Conservation (phyloP, 1,139 yeast genomes). For the Protomyces pachydermus region DNA sequence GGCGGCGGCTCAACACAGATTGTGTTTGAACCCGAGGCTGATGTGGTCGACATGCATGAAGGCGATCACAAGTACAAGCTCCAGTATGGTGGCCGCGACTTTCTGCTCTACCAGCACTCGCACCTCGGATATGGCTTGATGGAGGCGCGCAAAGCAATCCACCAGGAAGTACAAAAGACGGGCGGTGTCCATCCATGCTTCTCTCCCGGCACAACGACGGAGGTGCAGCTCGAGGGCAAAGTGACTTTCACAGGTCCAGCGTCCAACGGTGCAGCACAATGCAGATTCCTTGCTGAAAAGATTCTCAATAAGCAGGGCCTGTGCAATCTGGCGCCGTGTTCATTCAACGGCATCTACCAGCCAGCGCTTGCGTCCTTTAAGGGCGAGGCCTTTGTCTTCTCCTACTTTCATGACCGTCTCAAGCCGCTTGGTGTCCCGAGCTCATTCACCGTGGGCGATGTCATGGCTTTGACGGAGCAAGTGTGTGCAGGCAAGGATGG, state of each 20-base stretch:
- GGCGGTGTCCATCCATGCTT: slow-evolving; percentile 69
- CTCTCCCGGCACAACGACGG: slow-evolving; percentile 63
- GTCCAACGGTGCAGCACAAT: slow-evolving; percentile 62
- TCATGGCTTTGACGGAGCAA: slow-evolving; percentile 69
- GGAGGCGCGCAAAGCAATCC: slow-evolving; percentile 84
- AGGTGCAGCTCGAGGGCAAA: slow-evolving; percentile 38
- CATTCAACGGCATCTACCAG: slow-evolving; percentile 95
- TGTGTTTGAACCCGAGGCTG: slow-evolving; percentile 84
- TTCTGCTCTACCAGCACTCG: slow-evolving; percentile 84
- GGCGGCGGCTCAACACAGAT: slow-evolving; percentile 99
- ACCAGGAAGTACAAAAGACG: slow-evolving; percentile 53
- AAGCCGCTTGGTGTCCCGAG: slow-evolving; percentile 91
- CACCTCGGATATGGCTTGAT: slow-evolving; percentile 93
- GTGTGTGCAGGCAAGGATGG: slow-evolving; percentile 78
- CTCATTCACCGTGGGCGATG: slow-evolving; percentile 77
- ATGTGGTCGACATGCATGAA: slow-evolving; percentile 43
- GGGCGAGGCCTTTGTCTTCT: slow-evolving; percentile 77
- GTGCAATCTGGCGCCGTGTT: slow-evolving; percentile 75
- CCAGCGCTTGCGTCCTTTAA: slow-evolving; percentile 80
- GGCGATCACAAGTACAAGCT: slow-evolving; percentile 87
- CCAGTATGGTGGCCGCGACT: slow-evolving; percentile 72
- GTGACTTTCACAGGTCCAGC: slow-evolving; percentile 73
- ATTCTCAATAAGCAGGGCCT: slow-evolving; percentile 75
- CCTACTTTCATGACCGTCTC: slow-evolving; percentile 91
- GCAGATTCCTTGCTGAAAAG: slow-evolving; percentile 76